A percentile compares a stretch with the other conserved stretches of the same genome.
Evolutionary conservation across 2,329 filamentous ascomycete species (phyloP).

Genomic region (Hypoxylon sp.): DNA sequence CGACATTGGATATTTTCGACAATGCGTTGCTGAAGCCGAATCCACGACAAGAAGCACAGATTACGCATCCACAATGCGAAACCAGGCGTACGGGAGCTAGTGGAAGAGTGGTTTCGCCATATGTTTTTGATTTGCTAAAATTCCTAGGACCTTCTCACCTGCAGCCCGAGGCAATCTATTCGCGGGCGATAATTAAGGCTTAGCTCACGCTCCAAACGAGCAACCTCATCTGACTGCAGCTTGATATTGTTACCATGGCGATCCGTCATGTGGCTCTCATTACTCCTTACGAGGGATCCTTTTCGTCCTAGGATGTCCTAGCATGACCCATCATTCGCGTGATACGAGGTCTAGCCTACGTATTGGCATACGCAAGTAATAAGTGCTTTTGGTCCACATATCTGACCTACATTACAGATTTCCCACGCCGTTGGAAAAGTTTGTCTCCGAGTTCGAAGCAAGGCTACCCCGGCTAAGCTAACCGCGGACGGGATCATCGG

Average conservation of each 20-base stretch:
- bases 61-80: conserved; percentile 13
- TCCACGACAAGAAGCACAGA: neutral
- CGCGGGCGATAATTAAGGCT: conserved; percentile 18
- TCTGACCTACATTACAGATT: conserved; percentile 33
- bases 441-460: conserved; percentile 39
- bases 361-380: conserved; percentile 33
- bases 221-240: conserved; percentile 30
- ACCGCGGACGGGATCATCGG: conserved; percentile 16
- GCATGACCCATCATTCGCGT: conserved; percentile 35
- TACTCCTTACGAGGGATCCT: conserved; percentile 26
- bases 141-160: conserved; percentile 30
- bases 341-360: conserved; percentile 38
- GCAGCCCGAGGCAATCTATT: conserved; percentile 26
- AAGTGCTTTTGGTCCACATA: conserved; percentile 24
- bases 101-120: conserved; percentile 22
- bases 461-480: conserved; percentile 36
- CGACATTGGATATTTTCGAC: neutral
- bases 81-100: conserved; percentile 15
- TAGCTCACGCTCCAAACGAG: conserved; percentile 15
- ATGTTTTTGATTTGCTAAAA: conserved; percentile 38
- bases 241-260: conserved; percentile 30
- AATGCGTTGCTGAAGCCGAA: neutral
- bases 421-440: conserved; percentile 42
- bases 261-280: conserved; percentile 33
- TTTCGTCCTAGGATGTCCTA: conserved; percentile 18